These are phyloP conservation scores for Nicotiana otophora DNA, from an alignment of 257 asterid species.

Conservation along the genomic window DNA sequence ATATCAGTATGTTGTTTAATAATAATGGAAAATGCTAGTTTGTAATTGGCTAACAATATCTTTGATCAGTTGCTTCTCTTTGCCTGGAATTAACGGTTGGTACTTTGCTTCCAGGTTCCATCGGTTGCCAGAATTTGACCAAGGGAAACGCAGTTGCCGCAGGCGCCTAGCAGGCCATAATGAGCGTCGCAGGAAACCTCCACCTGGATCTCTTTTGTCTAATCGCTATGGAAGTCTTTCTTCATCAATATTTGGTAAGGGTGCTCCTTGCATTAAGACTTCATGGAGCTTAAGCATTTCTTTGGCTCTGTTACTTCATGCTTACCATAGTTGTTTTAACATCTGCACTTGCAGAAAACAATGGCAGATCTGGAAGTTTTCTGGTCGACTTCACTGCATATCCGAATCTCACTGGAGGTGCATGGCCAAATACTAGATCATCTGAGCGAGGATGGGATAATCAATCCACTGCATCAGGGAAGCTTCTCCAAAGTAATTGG, in stretches of 20 bases:
- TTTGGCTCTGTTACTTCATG: not conserved
- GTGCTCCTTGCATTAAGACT: not conserved
- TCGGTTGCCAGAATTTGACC: constrained; percentile 80
- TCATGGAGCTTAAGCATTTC: not conserved
- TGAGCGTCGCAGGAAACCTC: constrained; percentile 84
- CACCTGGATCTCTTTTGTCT: constrained; percentile 53
- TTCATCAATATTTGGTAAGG: constrained; percentile 53
- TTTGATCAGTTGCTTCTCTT: not conserved
- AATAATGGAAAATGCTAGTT: not conserved
- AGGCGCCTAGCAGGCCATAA: constrained; percentile 95
- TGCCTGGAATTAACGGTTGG: not conserved
- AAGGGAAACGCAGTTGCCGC: constrained; percentile 87
- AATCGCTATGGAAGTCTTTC: constrained; percentile 47
- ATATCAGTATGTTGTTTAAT: not conserved
- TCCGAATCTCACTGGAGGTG: constrained; percentile 33
- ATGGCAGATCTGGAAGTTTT: constrained; percentile 51
- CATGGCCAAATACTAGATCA: constrained; percentile 34
- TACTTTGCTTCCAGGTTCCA: constrained; percentile 61
- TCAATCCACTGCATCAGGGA: constrained; percentile 31
- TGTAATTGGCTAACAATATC: not conserved
- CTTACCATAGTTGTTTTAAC: not conserved
- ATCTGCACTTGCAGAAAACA: constrained; percentile 40
- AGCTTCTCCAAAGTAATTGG: constrained; percentile 39
- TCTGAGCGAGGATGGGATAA: constrained; percentile 33
- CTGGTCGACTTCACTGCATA: constrained; percentile 65